Base-by-base conservation (phyloP, 345 rosid genomes). In the Populus ilicifolia region DNA sequence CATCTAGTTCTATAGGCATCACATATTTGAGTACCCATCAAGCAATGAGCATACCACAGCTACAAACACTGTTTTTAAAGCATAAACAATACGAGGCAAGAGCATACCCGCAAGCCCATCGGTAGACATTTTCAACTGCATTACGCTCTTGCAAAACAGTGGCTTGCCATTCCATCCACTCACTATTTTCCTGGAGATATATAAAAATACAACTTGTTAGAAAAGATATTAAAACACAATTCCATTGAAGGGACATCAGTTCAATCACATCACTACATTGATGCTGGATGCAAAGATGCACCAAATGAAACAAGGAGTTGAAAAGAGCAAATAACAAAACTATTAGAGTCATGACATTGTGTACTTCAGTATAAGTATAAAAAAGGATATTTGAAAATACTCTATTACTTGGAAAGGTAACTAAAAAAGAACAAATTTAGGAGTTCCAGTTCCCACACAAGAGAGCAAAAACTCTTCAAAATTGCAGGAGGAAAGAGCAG, bases 31-130 rank as follows among this genome's bases (percentile, higher is more conserved):
- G 14, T 25, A 46, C 13, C 9, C 38, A 61, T n/a, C 75, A 56
- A 59, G 75, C 46, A 3, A 70, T 30, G n/a, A 6, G n/a, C 39
- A 75, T 46, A 48, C 48, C 36, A 66, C 30, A 41, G 36, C 38
- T 3, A 59, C 29, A 4, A 14, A 18, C 27, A 33, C 62, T 68
- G 71, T 39, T 69, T 29, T 67, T n/a, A 17, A 23, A 41, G 73
- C 73, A 75, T 36, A 27, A 36, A 27, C 75, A 38, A 83, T 65
- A 67, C 44, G 65, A 74, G 61, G 52, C 38, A 72, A 79, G 41
- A 76, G 41, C 65, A 80, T 90, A 96, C 99, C 98, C 97, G 83
- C 99, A 96, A 69, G 91, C 92, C 99, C 99, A 96, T 77, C 91
- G 85, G 76, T 86, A 89, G 73, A 96, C 98, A 89, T 96, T 93